Base-by-base conservation (phyloP, 495 filamentous ascomycete genomes). In the Talaromyces trachyspermus region DNA sequence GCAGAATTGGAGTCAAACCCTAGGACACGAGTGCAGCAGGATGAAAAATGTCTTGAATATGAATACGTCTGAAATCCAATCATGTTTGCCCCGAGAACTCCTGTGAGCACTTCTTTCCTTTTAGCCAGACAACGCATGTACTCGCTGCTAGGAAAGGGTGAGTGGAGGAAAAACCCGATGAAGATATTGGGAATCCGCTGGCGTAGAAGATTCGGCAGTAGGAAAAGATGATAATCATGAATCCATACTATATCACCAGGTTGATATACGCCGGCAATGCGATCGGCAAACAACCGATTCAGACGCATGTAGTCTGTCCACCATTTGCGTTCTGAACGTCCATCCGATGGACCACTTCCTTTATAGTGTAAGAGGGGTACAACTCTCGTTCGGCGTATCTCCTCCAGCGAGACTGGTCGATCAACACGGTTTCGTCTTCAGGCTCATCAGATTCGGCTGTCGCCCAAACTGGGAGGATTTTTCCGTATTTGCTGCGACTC, bases 321-420 rank as follows among this genome's bases (percentile, higher is more conserved):
- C 64, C 86, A 81, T 22, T 80, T 72, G n/a, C 83, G 77, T 56
- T 89, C 86, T 23, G 78, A 79, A 38, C 84, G 77, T 11, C 89
- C 89, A 64, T 95, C 86, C 17, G 81, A 85, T 1, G 89, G 87
- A 50, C 88, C 85, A 56, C 94, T 86, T 58, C 87, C 83, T 65
- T 89, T 95, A 66, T 96, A 96, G 61, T 96, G 90, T 64, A 95
- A 84, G 12, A 95, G 73, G 88, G 85, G 61, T 91, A 95, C 15
- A 96, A 69, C 49, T 91, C 86, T 58, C 85, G 80, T 70, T 96
- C 89, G 11, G 88, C 88, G 64, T 89, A 95, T 15, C 84, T 75
- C 50, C 88, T 79, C 90, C 89, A 95, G 47, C 86, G 69, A 5
- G 71, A 71, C 63, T 94, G 88, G 51, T 92, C 82, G 41, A 81